phyloP scores from a whole-genome alignment of 1,139 yeast genomes.

The Hemisphaericaspora xylofermentans region DNA sequence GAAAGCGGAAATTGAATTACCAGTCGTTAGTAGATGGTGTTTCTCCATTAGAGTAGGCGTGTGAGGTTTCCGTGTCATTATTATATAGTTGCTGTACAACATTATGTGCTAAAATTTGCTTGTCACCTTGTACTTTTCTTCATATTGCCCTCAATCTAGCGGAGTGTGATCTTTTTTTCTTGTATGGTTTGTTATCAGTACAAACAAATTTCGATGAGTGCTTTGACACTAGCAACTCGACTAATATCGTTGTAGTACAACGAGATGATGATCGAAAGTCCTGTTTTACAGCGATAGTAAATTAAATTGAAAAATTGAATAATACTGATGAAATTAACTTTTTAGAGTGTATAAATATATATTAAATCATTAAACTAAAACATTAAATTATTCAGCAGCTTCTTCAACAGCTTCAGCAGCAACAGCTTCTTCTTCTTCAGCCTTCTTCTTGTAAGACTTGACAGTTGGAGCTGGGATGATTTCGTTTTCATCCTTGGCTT shows the following conservation, averaged over 20 bases:
- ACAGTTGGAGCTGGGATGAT: conserved; percentile 80
- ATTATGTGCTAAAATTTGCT: neutral
- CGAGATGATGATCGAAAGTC: too few species aligned
- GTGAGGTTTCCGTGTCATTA: neutral
- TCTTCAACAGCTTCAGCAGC: conserved; percentile 28
- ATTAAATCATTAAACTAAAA: neutral
- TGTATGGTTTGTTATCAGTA: too few species aligned
- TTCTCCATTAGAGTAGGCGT: neutral
- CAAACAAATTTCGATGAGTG: too few species aligned
- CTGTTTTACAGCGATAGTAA: too few species aligned
- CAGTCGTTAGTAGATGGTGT: neutral
- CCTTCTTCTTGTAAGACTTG: conserved; percentile 56
- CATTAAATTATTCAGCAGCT: conserved; percentile 31
- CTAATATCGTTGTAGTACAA: too few species aligned
- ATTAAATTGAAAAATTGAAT: too few species aligned
- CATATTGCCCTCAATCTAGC: too few species aligned
- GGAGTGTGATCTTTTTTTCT: too few species aligned
- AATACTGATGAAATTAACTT: neutral
- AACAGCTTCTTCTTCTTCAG: conserved; percentile 35
- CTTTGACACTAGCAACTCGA: too few species aligned
- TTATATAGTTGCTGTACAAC: neutral
- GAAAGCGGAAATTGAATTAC: neutral
- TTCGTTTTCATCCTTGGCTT: conserved; percentile 96
- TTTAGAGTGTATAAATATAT: neutral
- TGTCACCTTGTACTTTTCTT: too few species aligned